phyloP scores from a whole-genome alignment of 2,329 filamentous ascomycete species.

The Colletotrichum lindemuthianum region DNA sequence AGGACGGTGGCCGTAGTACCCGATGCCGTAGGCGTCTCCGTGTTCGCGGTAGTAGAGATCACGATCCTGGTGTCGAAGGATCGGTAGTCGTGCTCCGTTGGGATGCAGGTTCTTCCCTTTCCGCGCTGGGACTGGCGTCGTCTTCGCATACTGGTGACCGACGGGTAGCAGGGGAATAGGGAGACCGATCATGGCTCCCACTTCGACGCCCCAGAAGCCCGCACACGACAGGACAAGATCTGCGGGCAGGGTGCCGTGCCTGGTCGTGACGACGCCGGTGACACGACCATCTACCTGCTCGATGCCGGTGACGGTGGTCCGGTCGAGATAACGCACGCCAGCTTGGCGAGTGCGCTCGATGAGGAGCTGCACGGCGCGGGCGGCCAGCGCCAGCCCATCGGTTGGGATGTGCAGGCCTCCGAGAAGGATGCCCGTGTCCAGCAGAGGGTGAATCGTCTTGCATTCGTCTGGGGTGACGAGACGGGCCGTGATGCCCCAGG shows the following conservation, averaged over 20 bases:
- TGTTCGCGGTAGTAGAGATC: conserved; percentile 74
- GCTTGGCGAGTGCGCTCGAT: conserved; percentile 66
- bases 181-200: conserved; percentile 69
- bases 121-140: conserved; percentile 59
- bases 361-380: conserved; percentile 69
- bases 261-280: conserved; percentile 67
- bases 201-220: conserved; percentile 73
- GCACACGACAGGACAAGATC: conserved; percentile 72
- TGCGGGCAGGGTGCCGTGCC: conserved; percentile 59
- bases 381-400: conserved; percentile 70
- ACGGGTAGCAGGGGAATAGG: conserved; percentile 68
- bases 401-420: conserved; percentile 69
- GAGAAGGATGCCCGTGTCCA: conserved; percentile 63
- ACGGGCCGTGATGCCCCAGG: conserved; percentile 68
- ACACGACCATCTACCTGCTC: conserved; percentile 58
- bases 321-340: conserved; percentile 67
- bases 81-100: conserved; percentile 65
- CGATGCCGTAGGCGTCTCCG: conserved; percentile 70
- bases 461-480: conserved; percentile 64
- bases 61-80: conserved; percentile 70
- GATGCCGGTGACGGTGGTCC: conserved; percentile 68
- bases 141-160: conserved; percentile 73
- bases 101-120: conserved; percentile 47
- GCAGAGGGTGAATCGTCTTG: conserved; percentile 60
- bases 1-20: conserved; percentile 71